Percentiles rank a stretch among this genome's conserved stretches.
phyloP scores from a whole-genome alignment of 148 eudicot genomes.

The Spergularia bocconei region DNA sequence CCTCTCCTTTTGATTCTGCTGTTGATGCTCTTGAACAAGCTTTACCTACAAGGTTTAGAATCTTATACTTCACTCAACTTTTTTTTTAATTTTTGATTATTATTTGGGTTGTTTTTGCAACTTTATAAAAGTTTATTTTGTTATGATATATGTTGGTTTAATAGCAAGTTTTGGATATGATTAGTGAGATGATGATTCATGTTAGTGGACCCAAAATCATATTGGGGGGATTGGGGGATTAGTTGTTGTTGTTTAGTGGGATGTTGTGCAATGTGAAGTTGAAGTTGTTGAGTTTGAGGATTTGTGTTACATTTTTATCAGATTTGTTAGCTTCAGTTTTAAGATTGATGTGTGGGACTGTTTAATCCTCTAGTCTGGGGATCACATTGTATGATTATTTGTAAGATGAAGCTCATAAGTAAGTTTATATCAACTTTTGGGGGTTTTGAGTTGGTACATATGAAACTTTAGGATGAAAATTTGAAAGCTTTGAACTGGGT shows the following conservation, averaged over 20 bases:
- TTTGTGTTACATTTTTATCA: neutral
- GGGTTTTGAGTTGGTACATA: neutral
- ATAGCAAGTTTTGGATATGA: no score
- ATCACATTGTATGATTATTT: neutral
- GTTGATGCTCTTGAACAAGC: conserved; percentile 60
- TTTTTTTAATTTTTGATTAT: neutral
- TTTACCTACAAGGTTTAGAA: conserved; percentile 58
- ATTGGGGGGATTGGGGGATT: no score
- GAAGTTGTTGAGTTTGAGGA: neutral
- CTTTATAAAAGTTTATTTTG: neutral
- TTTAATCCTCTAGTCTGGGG: no score
- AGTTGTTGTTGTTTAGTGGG: no score
- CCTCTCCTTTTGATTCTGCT: conserved; percentile 39
- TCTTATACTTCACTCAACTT: neutral
- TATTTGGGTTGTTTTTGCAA: neutral
- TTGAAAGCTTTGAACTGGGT: neutral
- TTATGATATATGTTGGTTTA: neutral
- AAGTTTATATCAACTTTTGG: neutral
- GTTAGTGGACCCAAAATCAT: no score
- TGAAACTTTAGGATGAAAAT: neutral
- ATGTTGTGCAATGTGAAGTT: neutral
- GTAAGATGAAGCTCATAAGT: neutral
- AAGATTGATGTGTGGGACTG: neutral
- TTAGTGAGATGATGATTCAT: no score
- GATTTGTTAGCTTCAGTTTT: neutral